Base-by-base conservation (phyloP, 805 yeast genomes). In the Kuraishia hungarica region DNA sequence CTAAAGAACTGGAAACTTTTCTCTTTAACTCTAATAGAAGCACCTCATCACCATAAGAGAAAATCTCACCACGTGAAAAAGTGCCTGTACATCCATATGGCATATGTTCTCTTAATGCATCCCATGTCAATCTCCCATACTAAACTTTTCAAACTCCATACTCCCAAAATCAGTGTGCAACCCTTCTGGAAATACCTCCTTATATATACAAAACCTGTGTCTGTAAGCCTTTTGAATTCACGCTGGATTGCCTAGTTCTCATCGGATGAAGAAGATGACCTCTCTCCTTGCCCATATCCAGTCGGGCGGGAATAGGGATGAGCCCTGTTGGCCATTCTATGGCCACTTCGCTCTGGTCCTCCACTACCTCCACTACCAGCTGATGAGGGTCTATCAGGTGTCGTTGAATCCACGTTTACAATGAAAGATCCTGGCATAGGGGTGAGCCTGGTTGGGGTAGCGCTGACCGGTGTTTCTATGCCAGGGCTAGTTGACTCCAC, bases 401-500 rank as follows among this genome's bases (percentile, higher is more conserved):
- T 10, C 11, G 51, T 49, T 22, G 28, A 23, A 11, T 49, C 51
- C 28, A 23, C 35, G 13, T 20, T n/a, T 4, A 49, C 51, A 19
- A 28, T 10, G n/a, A 23, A 24, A 10, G 28, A 23, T 10, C 35
- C 35, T 17, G 51, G 51, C 51, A n/a, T n/a, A 29, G 6, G 28
- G 28, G 35, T 35, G 3, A 26, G 35, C 28, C 11, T 7, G 13
- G 19, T 26, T 3, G 49, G 22, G 4, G 22, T 47, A 5, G 21
- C 48, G 13, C 48, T n/a, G 7, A 69, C 68, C 2, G 74, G 17
- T 8, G 43, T 35, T 6, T 35, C 43, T 35, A 4, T 17, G 43
- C 17, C 70, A 51, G 70, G 66, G 11, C 67, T 66, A 26, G 72
- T 69, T 39, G 73, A 6, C 5, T 10, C 71, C 15, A 67, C 69